Evolutionary conservation across 495 filamentous ascomycete species (phyloP), one percentile per base, ranked within the genome.

Genomic region (Aspergillus bertholletiae): DNA sequence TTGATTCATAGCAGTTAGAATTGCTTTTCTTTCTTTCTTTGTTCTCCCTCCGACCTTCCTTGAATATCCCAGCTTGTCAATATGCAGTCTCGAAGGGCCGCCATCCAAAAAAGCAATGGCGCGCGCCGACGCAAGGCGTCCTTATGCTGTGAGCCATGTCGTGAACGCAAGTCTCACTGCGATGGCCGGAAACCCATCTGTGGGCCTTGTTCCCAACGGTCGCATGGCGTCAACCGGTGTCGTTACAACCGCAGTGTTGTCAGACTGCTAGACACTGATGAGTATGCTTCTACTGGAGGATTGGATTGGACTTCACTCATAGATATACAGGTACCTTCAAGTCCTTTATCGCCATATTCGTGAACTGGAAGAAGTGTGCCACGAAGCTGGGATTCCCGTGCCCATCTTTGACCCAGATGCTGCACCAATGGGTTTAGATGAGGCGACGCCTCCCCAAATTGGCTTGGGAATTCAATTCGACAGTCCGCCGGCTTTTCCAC

Each of bases 111-210:
- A 22, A 43, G 20, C 39, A 22, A 35, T 35, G 21, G 35, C 6
- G 12, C 63, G 7, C 54, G 54, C 11, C 65, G 67, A 20, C 63
- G 67, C 26, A 70, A 70, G 37, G 49, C 66, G 21, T 56, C 67
- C 3, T 27, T 64, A 39, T 68, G 58, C 13, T 78, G 75, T 61
- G 74, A 76, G 37, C 58, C 72, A 8, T 78, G 75, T 34, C 62
- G 73, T 13, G 67, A 70, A 28, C 66, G 69, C n/a, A 74, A 78
- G 54, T 60, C 65, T 2, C 65, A 71, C 1, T 79, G 75, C 45
- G 74, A 77, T 52, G 74, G 74, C 7, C 58, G 24, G 8, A 79
- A 74, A 53, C 74, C 75, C 24, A 69, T 77, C 34, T 77, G 75
- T 62, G 73, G 68, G 17, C 67, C 71, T 7, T 79, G 75, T 30